Evolutionary conservation across 768 basidiomycete species (phyloP).

Genomic region (Hygrophorus russula): DNA sequence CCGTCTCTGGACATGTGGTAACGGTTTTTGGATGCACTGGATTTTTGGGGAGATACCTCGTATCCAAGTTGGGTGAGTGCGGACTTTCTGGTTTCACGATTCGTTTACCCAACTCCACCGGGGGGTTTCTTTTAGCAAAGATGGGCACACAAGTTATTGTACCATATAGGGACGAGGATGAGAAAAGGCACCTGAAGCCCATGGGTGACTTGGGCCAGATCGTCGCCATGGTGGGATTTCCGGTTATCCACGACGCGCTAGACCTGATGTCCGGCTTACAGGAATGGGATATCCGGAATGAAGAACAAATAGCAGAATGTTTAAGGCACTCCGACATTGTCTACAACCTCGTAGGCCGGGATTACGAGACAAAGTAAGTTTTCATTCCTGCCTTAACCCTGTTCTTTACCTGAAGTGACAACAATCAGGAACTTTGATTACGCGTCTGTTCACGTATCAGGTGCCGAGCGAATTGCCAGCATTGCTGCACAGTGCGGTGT

Average conservation of each 20-base stretch:
- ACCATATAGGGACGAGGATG: conserved; percentile 92
- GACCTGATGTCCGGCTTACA: conserved; percentile 20
- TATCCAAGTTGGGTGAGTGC: conserved; percentile 78
- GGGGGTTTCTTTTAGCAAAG: conserved; percentile 44
- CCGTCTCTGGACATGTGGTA: conserved; percentile 81
- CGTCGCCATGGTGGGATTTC: conserved; percentile 68
- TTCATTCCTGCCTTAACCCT: conserved; percentile 2
- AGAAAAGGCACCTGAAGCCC: conserved; percentile 78
- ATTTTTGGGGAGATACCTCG: conserved; percentile 89
- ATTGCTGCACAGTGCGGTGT: conserved; percentile 72
- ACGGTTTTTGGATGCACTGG: conserved; percentile 98
- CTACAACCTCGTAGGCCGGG: conserved; percentile 89
- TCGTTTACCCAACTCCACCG: not conserved
- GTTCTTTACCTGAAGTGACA: not conserved
- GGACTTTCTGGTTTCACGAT: not conserved
- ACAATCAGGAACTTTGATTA: conserved; percentile 74
- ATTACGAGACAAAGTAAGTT: conserved; percentile 89
- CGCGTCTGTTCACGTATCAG: conserved; percentile 68
- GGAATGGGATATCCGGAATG: conserved; percentile 95
- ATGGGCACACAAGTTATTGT: conserved; percentile 88
- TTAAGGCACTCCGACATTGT: conserved; percentile 92
- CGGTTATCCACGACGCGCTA: not conserved
- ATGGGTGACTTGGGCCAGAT: conserved; percentile 98
- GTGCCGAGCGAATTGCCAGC: conserved; percentile 78
- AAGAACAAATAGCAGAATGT: conserved; percentile 88